These are phyloP conservation scores for Calonectria fujianensis DNA, from an alignment of 2,329 filamentous ascomycete genomes.

Conservation along the genomic window DNA sequence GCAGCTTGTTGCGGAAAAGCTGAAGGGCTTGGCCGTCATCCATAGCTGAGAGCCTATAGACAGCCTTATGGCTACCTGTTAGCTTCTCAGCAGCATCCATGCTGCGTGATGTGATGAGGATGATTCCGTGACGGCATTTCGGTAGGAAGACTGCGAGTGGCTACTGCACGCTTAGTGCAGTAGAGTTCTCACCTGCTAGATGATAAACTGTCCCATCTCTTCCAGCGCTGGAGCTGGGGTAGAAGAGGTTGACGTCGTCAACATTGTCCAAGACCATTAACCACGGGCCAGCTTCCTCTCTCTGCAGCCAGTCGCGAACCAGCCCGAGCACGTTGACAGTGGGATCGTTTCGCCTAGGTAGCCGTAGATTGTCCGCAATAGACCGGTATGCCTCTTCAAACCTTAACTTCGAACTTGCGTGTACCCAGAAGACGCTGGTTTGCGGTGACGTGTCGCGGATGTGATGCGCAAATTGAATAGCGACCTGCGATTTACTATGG, in stretches of 20 bases:
- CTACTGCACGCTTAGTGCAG: no score
- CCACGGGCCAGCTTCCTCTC: constrained; percentile 13
- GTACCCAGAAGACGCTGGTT: constrained; percentile 62
- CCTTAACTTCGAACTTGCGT: constrained; percentile 58
- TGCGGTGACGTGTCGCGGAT: constrained; percentile 51
- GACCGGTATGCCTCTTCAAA: constrained; percentile 61
- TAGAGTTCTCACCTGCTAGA: no score
- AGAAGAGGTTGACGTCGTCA: constrained; percentile 8
- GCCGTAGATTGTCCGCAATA: constrained; percentile 57
- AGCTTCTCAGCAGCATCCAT: neutral
- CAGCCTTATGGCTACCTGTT: neutral
- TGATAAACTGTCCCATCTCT: no score
- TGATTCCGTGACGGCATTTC: neutral
- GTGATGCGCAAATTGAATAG: constrained; percentile 61
- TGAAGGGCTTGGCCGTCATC: neutral
- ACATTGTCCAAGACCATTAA: constrained; percentile 28
- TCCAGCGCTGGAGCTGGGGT: neutral
- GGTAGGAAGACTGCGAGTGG: neutral
- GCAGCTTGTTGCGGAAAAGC: neutral
- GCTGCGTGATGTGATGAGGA: constrained; percentile 9
- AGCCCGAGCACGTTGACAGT: constrained; percentile 8
- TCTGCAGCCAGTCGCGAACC: constrained; percentile 26
- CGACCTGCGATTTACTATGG: constrained; percentile 53
- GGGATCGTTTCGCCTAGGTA: constrained; percentile 22
- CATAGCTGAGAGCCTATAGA: neutral